These are phyloP conservation scores for Phlyctochytrium planicorne DNA, from an alignment of 192 early-diverging fungal genomes.

Conservation along the genomic window DNA sequence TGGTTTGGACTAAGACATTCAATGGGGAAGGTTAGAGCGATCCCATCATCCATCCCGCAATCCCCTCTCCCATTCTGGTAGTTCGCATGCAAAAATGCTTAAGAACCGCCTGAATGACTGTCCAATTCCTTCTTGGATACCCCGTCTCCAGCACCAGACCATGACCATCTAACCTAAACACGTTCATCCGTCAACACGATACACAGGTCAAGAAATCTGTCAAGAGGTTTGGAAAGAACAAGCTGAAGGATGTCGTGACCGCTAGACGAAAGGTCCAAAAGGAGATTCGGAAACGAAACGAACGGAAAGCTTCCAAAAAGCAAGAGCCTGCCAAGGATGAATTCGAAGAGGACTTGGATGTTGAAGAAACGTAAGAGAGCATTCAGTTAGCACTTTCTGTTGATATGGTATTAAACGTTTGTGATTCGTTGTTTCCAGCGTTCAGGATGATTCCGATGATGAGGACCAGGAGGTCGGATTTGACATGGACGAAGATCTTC, in stretches of 20 bases:
- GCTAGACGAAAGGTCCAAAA: slow-evolving; percentile 16
- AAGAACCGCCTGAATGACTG: too few relatives aligned
- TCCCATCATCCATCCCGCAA: too few relatives aligned
- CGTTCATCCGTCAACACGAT: too few relatives aligned
- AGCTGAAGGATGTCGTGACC: slow-evolving; percentile 58
- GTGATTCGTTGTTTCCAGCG: slow-evolving; percentile 8
- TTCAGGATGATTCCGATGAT: slow-evolving; percentile 28
- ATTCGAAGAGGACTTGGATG: slow-evolving; percentile 26
- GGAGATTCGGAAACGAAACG: slow-evolving; percentile 41
- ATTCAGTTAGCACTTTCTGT: slow-evolving; percentile 44
- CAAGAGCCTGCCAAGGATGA: slow-evolving; percentile 25
- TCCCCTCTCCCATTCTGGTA: too few relatives aligned
- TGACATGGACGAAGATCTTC: slow-evolving; percentile 45
- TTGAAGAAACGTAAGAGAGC: slow-evolving; percentile 30
- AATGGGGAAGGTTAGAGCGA: too few relatives aligned
- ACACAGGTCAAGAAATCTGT: slow-evolving; percentile 65
- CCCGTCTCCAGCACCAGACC: too few relatives aligned
- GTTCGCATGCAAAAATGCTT: too few relatives aligned
- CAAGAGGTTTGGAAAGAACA: slow-evolving; percentile 76
- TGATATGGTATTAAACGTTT: slow-evolving; percentile 1
- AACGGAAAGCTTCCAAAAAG: slow-evolving; percentile 19
- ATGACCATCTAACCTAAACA: too few relatives aligned
- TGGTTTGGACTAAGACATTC: too few relatives aligned
- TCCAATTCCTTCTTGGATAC: too few relatives aligned
- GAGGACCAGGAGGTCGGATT: slow-evolving; percentile 54